Base-by-base conservation (phyloP, 495 filamentous ascomycete genomes). In the Penicillium tannophilum region DNA sequence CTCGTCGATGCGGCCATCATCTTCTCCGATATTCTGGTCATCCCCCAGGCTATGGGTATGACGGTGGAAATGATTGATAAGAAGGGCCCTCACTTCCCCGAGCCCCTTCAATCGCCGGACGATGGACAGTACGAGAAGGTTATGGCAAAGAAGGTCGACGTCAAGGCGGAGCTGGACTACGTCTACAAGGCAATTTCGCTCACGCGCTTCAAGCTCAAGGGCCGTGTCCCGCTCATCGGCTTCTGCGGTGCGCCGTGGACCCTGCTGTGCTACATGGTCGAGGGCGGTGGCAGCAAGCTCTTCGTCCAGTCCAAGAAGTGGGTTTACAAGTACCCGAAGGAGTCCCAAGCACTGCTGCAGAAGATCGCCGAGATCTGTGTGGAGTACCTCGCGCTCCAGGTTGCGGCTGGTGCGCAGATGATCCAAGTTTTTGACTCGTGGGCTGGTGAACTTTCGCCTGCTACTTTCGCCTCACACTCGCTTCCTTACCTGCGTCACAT, bases 391-490 rank as follows among this genome's bases (percentile, higher is more conserved):
- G 94, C 93, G 0, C 79, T 90, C 42, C 94, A 98, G 70, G 93
- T 98, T 52, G 82, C 88, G 53, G 95, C 94, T 17, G 94, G 94
- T 35, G 94, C 94, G 49, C 76, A 95, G 84, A 80, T 98, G 65
- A 76, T 98, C 24, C 95, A 98, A 74, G 91, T 98, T n/a, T 98
- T 98, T 69, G 94, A 98, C 71, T 97, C 93, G 5, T 98, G 93
- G 92, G 94, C 95, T 5, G 93, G 90, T 3, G 94, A 98, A 76
- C 82, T 98, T 31, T 91, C 90, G 4, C 93, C 94, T 1, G 73
- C 82, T 3, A 84, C 88, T 1, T 97, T 98, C 80, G 86, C 85
- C 67, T 77, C 83, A 41, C 94, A 97, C 71, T 87, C 92, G 8
- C 81, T 93, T 47, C 94, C 93, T 3, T 96, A 95, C 66, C 81